Base-by-base conservation (phyloP, 805 yeast species). In the Spencermartinsiella europaea region DNA sequence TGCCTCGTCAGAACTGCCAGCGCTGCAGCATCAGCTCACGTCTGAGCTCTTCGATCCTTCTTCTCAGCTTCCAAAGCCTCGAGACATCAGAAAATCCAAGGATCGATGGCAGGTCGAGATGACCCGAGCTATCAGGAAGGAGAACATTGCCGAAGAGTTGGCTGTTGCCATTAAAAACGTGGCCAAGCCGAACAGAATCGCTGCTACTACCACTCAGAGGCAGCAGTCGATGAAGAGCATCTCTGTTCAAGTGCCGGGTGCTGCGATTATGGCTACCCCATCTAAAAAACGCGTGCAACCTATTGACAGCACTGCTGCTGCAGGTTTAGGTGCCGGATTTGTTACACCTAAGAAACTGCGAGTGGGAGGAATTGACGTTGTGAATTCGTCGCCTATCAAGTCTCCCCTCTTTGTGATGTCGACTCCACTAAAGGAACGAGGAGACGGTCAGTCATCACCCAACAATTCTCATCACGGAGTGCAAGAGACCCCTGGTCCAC, bases 101-200 rank as follows among this genome's bases (percentile, higher is more conserved):
- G 47, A 51, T n/a, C 47, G 49, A 34, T 46, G 59, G 27, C 57
- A 55, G 42, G 55, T 55, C 16, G 55, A 53, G 28, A 45, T 53
- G 46, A 35, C 54, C 4, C 19, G 41, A 15, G 28, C 48, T 5
- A 38, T 37, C 22, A 42, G 46, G 22, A 40, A 40, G 5, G 51
- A 50, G 5, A 44, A 38, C 34, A 25, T 47, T 2, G 49, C 53
- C 5, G 42, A 38, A 15, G 59, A 55, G 36, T 44, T 53, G 31
- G 54, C 52, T 1, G n/a, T 21, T 3, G 59, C 59, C 2, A 55
- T 55, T 38, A 34, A 47, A n/a, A 51, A 46, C 34, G 44, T 53
- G 15, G 39, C 57, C 15, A 41, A 46, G 38, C 59, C 59, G 5
- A 53, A 52, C 40, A 33, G 59, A 3, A 20, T 33, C 2, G 34